Evolutionary conservation across 805 yeast genomes (phyloP), one percentile per base, ranked within the genome.

Genomic region (Suhomyces sp.): DNA sequence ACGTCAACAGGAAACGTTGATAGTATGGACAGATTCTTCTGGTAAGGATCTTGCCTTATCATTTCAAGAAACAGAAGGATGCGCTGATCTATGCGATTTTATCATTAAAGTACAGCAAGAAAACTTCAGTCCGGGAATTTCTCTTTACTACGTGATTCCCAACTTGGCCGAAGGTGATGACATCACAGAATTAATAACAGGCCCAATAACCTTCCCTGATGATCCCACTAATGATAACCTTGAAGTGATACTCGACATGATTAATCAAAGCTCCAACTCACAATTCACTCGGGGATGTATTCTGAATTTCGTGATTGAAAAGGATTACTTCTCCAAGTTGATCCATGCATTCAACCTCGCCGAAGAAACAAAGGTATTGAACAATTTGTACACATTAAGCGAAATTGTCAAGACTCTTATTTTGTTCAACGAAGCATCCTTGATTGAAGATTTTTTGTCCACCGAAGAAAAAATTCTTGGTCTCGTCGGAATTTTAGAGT

Each of bases 11-110:
- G 97, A 88, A 39, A 88, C 97, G 0, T 66, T 91, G 31, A 87
- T 91, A 7, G 96, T 91, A 14, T 91, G 98, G 98, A 84, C 95
- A 7, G 96, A 87, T 51, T 70, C 74, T 13, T 79, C 82, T 6
- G 73, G 72, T 4, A 73, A 72, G 35, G 95, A 88, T 57, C 77
- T 87, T 44, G 98, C 98, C 2, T 68, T 91, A 16, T 83, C 95
- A 29, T 91, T 91, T 58, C 96, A 91, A 58, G 97, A 88, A 50
- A 79, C 86, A 22, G 83, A 82, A 29, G 98, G 97, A 0, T 91
- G 98, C 58, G 76, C 85, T 9, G 76, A 79, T 5, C 52, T 90
- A 28, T 88, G 96, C 55, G 91, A 86, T 32, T 90, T 88, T 53
- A 71, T 90, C 17, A 74, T 85, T 13, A 72, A 72, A 35, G 80